Evolutionary conservation across 345 rosid genomes (phyloP).

Genomic region (Linum lewisii): DNA sequence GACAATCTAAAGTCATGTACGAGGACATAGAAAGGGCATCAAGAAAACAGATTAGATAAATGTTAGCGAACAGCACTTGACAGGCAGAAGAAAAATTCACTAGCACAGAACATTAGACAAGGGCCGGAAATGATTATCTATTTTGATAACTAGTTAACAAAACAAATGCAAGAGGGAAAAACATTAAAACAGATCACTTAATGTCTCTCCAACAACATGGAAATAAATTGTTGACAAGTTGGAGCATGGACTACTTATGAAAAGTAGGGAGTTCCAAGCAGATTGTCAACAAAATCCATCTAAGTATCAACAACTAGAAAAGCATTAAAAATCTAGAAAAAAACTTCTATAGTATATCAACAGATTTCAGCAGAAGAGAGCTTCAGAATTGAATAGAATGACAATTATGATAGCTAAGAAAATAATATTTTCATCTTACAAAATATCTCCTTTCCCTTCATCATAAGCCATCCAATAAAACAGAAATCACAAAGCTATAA

Average conservation of each 20-base stretch:
- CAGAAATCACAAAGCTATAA: conserved; percentile 5
- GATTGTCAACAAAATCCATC: neutral
- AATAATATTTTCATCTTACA: neutral
- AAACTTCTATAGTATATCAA: neutral
- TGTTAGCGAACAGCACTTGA: neutral
- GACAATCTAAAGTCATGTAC: conserved; percentile 27
- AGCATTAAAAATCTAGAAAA: too few relatives aligned
- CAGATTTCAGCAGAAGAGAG: neutral
- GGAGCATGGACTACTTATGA: neutral
- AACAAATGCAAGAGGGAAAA: neutral
- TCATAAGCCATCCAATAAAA: neutral
- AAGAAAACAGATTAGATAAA: conserved; percentile 6
- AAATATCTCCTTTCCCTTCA: neutral
- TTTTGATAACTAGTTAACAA: neutral
- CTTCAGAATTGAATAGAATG: neutral
- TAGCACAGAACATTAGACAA: neutral
- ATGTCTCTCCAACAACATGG: neutral
- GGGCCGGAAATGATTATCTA: neutral
- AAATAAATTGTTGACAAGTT: neutral
- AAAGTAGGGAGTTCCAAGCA: neutral
- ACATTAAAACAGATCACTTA: neutral
- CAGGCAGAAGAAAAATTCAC: neutral
- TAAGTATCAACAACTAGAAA: neutral
- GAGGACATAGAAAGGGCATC: conserved; percentile 3
- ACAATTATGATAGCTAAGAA: neutral